Evolutionary conservation across 169 alveolate genomes (phyloP).

Genomic region (Plasmodium chabaudi): DNA sequence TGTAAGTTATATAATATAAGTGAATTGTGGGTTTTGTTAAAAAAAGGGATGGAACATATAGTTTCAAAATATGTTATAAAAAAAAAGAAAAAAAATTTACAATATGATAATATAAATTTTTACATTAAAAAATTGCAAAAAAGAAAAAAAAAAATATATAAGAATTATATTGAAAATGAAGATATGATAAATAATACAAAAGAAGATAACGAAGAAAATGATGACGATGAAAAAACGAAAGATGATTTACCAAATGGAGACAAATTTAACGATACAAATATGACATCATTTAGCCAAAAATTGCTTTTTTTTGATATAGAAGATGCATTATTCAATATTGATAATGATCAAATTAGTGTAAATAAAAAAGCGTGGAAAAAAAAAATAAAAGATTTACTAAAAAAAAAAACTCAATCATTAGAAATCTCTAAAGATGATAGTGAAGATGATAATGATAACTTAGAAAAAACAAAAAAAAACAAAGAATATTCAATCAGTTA

Average conservation of each 20-base stretch:
- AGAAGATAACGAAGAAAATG: slow-evolving; percentile 1
- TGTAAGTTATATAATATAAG: slow-evolving; percentile 18
- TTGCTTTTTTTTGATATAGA: slow-evolving; percentile 14
- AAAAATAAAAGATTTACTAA: slow-evolving; percentile 47
- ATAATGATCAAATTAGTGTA: slow-evolving; percentile 27
- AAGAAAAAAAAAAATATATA: slow-evolving; percentile 1
- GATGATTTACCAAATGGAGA: background rate
- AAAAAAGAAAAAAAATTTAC: slow-evolving; percentile 49
- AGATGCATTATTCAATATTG: slow-evolving; percentile 30
- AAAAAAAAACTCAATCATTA: background rate
- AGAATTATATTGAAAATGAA: background rate
- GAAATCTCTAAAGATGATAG: slow-evolving; percentile 4
- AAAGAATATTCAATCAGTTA: background rate
- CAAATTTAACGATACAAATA: background rate
- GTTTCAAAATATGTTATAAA: slow-evolving; percentile 67
- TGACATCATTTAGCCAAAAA: slow-evolving; percentile 8
- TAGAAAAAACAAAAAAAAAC: background rate
- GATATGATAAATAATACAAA: slow-evolving; percentile 1
- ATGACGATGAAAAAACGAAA: background rate
- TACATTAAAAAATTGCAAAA: slow-evolving; percentile 46
- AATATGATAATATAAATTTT: slow-evolving; percentile 67
- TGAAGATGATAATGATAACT: background rate
- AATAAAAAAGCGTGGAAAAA: slow-evolving; percentile 51
- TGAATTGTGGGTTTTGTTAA: slow-evolving; percentile 24
- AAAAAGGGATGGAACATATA: slow-evolving; percentile 38